Percentiles rank a stretch among this genome's conserved stretches.
Conservation (phyloP, 1,139 yeast genomes). For the Kodamaea arcana region DNA sequence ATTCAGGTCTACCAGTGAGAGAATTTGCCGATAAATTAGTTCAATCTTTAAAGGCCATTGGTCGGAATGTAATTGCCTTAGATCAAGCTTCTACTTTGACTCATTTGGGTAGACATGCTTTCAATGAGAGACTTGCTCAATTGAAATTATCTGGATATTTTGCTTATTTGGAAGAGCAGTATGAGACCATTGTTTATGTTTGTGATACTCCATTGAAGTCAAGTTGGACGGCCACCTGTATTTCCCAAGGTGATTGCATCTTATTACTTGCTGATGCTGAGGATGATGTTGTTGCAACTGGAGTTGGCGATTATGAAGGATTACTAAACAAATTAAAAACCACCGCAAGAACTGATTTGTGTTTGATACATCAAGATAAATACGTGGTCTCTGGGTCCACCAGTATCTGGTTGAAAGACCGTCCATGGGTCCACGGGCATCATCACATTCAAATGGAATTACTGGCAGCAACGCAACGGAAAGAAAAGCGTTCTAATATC, state of each 20-base stretch:
- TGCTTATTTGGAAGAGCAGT: conserved; percentile 86
- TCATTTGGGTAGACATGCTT: conserved; percentile 88
- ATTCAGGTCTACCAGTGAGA: conserved; percentile 73
- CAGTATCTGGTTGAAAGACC: conserved; percentile 72
- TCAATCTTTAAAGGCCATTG: conserved; percentile 66
- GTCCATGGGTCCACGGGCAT: conserved; percentile 90
- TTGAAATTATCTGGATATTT: conserved; percentile 84
- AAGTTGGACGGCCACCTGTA: conserved; percentile 89
- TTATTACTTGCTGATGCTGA: conserved; percentile 66
- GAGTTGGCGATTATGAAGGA: conserved; percentile 82
- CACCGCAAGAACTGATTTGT: conserved; percentile 83
- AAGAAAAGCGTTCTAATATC: conserved; percentile 18
- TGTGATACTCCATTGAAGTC: conserved; percentile 84
- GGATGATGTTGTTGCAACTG: conserved; percentile 57
- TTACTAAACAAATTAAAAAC: conserved; percentile 71
- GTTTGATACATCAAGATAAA: conserved; percentile 78
- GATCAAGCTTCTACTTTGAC: conserved; percentile 78
- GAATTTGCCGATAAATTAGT: conserved; percentile 78
- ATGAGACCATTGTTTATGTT: conserved; percentile 80
- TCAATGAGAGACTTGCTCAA: conserved; percentile 75
- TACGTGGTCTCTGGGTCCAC: conserved; percentile 84
- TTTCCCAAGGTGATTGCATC: conserved; percentile 92
- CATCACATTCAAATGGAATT: conserved; percentile 76
- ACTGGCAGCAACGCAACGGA: conserved; percentile 15
- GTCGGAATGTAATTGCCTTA: conserved; percentile 68